Evolutionary conservation across 2,329 filamentous ascomycete genomes (phyloP), one percentile per base, ranked within the genome.

Genomic region (Ceratocystis variospora): DNA sequence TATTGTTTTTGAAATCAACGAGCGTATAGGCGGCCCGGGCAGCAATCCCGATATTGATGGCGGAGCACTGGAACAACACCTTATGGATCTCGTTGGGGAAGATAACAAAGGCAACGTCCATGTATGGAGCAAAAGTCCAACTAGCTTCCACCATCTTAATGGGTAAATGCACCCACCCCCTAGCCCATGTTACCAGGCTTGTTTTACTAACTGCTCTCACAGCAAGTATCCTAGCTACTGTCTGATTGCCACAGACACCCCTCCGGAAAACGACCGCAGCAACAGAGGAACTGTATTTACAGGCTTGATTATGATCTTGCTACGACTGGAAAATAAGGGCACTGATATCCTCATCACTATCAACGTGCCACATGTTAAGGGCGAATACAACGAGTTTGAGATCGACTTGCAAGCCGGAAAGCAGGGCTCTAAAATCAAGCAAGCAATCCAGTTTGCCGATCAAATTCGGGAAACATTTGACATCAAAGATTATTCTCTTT

Each of bases 1-100:
- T 76, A 86, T 96, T 74, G 92, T 96, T 71, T 83, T 96, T 75
- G 93, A 97, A 72, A 90, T 97, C 72, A 88, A 89, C 65, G 87
- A 96, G 78, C 87, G 89, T 66, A 87, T 96, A 25, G 82, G 83
- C 68, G 73, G 76, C 15, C 72, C 82, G 3, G 79, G 80, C 37
- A 78, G 76, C 53, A 76, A 79, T 1, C 79, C 84, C 19, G 81
- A 85, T 71, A 82, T 83, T 45, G 85, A 92, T 71, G 87, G 88
- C 66, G 83, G 81, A 57, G 90, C 90, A 25, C 77, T 87, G 72
- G 84, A 85, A 2, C 83, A 81, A 10, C 87, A 89, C 71, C 79
- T 89, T 0, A 81, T 88, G 71, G 87, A 90, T 55, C 79, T 90
- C 61, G 84, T 88, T 46, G 84, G 84, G 69, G 67, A 66, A 12